Evolutionary conservation across 176 grass and related monocot species (phyloP).

Genomic region (Oryza officinalis): DNA sequence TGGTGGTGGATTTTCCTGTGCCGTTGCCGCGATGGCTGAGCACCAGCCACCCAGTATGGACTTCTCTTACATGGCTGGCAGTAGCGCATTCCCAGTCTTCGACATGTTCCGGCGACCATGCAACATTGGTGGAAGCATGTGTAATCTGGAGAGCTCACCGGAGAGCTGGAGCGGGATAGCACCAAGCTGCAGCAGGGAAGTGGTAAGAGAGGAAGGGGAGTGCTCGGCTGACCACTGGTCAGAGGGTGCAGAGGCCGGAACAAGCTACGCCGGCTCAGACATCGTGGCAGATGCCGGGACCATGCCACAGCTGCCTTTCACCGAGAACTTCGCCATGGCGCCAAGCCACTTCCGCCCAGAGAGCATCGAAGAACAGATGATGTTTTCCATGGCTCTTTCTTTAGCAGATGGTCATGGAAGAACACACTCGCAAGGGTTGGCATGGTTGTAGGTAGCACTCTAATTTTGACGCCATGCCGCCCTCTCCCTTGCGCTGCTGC

Average conservation of each 20-base stretch:
- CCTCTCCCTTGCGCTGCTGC: constrained; percentile 27
- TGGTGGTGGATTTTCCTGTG: constrained; percentile 76
- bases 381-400: constrained; percentile 85
- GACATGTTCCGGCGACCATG: constrained; percentile 60
- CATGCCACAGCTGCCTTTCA: constrained; percentile 45
- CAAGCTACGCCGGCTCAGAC: constrained; percentile 77
- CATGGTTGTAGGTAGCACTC: constrained; percentile 74
- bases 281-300: constrained; percentile 54
- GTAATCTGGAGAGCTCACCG: constrained; percentile 48
- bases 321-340: constrained; percentile 47
- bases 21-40: constrained; percentile 76
- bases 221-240: constrained; percentile 86
- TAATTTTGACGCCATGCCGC: constrained; percentile 49
- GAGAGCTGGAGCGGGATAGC: constrained; percentile 62
- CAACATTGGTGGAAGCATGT: constrained; percentile 43
- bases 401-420: constrained; percentile 74
- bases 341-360: constrained; percentile 64
- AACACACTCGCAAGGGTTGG: constrained; percentile 64
- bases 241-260: constrained; percentile 72
- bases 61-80: constrained; percentile 53
- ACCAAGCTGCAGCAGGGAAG: constrained; percentile 60
- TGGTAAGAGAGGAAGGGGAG: constrained; percentile 69
- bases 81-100: constrained; percentile 49
- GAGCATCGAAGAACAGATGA: constrained; percentile 98
- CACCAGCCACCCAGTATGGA: constrained; percentile 60